These are phyloP conservation scores for Aureobasidium namibiae DNA, from an alignment of 2,329 filamentous ascomycete species.

Conservation along the genomic window DNA sequence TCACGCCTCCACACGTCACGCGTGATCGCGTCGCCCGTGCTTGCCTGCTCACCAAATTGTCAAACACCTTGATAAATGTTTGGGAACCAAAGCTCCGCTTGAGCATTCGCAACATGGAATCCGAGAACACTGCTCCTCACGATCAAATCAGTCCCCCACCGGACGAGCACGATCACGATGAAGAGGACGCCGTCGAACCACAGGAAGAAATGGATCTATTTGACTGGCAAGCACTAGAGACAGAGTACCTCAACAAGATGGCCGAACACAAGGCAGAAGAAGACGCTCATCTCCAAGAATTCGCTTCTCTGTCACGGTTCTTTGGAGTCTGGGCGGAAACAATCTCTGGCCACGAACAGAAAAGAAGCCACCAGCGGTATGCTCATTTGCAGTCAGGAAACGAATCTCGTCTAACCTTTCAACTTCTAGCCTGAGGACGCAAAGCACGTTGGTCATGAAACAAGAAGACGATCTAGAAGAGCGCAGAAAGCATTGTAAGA, in stretches of 20 bases:
- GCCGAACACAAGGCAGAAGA: conserved; percentile 56
- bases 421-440: conserved; percentile 60
- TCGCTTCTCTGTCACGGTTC: conserved; percentile 51
- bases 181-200: conserved; percentile 15
- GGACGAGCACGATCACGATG: not conserved
- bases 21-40: conserved; percentile 2
- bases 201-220: conserved; percentile 44
- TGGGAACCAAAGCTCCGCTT: not conserved
- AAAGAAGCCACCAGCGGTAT: conserved; percentile 68
- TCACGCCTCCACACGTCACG: not conserved
- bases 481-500: conserved; percentile 70
- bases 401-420: conserved; percentile 15
- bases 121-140: not conserved
- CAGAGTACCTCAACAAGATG: conserved; percentile 59
- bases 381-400: not conserved
- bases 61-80: not conserved
- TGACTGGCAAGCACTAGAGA: conserved; percentile 71
- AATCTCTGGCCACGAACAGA: conserved; percentile 63
- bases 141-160: not conserved
- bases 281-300: conserved; percentile 33
- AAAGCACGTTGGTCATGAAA: conserved; percentile 65
- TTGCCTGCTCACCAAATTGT: not conserved
- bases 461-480: conserved; percentile 63
- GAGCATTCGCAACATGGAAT: not conserved
- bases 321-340: conserved; percentile 73